Base-by-base conservation (phyloP, 2,329 filamentous ascomycete species). In the Hymenoscyphus occultus region DNA sequence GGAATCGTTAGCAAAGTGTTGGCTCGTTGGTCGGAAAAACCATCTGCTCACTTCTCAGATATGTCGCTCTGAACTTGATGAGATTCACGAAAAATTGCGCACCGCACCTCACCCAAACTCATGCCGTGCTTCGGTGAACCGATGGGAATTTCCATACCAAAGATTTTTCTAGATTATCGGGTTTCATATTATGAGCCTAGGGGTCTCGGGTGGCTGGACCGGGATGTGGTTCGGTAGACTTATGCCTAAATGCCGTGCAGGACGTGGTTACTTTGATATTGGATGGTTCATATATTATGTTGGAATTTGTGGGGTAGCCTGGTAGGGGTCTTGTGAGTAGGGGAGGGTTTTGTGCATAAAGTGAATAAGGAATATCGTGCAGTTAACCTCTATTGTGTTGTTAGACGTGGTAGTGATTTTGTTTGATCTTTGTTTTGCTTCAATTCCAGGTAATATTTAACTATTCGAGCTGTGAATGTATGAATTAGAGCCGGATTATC, bases 191-290 rank as follows among this genome's bases (percentile, higher is more conserved):
- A 51, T 22, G 35, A 22, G 40, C 4, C 22, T 32, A 61, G 59
- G 60, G 39, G 56, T 22, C 45, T 62, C 60, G 60, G 60, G 22
- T 62, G 60, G 48, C 45, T 62, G 60, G 40, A 62, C 60, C 60
- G 48, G 60, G 45, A 42, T 62, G n/a, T 62, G 60, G 32, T 62
- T 62, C 60, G 60, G 60, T 9, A 62, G 13, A 32, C 32, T 62
- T 28, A 48, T 48, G 60, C 60, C 60, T 62, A 62, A 62, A 62
- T 40, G 60, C 28, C 19, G n/a, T 62, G 60, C 60, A 56, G 56
- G 14, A 19, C 10, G 16, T 31, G 35, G 31, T 7, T 1, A 32
- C 32, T 54, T 19, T 35, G 5, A 6, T n/a, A 22, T 22, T 62
- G 22, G 56, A 35, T 51, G 14, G 16, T 35, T 61, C 42, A 51